Evolutionary conservation across 2,329 filamentous ascomycete genomes (phyloP).

Genomic region (Taxawa tesnikishii): DNA sequence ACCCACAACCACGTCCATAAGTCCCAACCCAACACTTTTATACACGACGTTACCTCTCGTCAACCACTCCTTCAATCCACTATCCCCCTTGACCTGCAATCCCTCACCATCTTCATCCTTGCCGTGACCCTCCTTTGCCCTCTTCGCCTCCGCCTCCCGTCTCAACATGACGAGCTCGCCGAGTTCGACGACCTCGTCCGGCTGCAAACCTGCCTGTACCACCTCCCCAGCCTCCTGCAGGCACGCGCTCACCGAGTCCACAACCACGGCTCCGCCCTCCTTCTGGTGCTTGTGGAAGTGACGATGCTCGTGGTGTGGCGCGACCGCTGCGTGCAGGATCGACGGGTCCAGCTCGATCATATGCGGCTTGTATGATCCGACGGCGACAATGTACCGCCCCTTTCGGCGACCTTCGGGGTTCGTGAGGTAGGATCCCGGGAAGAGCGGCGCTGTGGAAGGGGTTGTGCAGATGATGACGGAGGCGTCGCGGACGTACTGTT

Average conservation of each 20-base stretch:
- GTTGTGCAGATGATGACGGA: conserved; percentile 87
- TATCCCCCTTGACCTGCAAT: conserved; percentile 20
- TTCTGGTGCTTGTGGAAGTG: conserved; percentile 55
- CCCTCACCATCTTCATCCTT: conserved; percentile 16
- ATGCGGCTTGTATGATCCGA: conserved; percentile 56
- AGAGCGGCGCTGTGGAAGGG: conserved; percentile 60
- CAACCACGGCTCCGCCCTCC: conserved; percentile 47
- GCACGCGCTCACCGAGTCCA: conserved; percentile 63
- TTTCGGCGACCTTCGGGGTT: conserved; percentile 57
- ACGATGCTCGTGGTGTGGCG: conserved; percentile 34
- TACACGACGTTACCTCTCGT: conserved; percentile 54
- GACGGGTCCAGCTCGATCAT: conserved; percentile 80
- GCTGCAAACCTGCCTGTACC: conserved; percentile 60
- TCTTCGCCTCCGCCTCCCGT: conserved; percentile 33
- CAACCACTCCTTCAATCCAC: conserved; percentile 44
- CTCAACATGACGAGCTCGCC: conserved; percentile 65
- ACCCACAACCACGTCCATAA: conserved; percentile 58
- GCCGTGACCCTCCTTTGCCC: conserved; percentile 10
- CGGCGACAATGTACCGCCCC: conserved; percentile 58
- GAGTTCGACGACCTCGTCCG: conserved; percentile 71
- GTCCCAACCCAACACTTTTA: conserved; percentile 54
- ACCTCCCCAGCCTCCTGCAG: conserved; percentile 79
- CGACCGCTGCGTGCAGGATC: conserved; percentile 54
- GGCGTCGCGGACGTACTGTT: conserved; percentile 56
- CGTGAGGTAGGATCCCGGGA: conserved; percentile 61